Evolutionary conservation across 192 early-diverging fungal species (phyloP).

Genomic region (Entomortierella chlamydospora): DNA sequence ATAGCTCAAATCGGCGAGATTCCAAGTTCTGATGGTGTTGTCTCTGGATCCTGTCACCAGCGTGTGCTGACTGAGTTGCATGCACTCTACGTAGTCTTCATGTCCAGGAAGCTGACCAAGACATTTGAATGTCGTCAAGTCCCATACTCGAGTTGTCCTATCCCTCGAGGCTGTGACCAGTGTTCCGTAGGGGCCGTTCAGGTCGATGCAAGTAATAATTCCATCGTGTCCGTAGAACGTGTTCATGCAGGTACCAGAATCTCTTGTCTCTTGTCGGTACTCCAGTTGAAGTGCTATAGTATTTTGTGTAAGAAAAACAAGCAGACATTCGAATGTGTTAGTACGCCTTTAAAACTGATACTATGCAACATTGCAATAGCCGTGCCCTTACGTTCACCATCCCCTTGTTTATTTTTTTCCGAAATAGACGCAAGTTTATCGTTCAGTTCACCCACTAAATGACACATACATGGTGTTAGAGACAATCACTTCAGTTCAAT

Average conservation of each 20-base stretch:
- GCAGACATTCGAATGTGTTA: background rate
- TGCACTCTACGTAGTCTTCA: constrained; percentile 47
- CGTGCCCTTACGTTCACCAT: constrained; percentile 50
- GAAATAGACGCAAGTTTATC: constrained; percentile 58
- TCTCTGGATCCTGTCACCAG: constrained; percentile 56
- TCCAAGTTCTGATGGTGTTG: constrained; percentile 51
- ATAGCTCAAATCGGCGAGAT: constrained; percentile 34
- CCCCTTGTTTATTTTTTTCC: constrained; percentile 29
- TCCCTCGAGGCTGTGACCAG: constrained; percentile 76
- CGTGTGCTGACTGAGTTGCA: constrained; percentile 35
- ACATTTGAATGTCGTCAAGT: constrained; percentile 67
- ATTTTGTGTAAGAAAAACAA: background rate
- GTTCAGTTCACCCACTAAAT: constrained; percentile 60
- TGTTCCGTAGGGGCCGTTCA: constrained; percentile 65
- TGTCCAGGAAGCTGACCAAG: constrained; percentile 65
- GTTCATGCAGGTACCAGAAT: constrained; percentile 61
- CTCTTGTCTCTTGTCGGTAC: constrained; percentile 42
- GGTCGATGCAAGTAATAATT: constrained; percentile 69
- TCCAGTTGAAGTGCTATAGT: constrained; percentile 44
- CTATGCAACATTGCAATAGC: too few species aligned
- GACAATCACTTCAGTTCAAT: background rate
- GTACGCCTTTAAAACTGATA: too few species aligned
- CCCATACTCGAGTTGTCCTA: constrained; percentile 78
- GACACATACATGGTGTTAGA: background rate
- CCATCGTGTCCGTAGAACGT: constrained; percentile 73